These are phyloP conservation scores for Penicillium sp. DNA, from an alignment of 2,329 filamentous ascomycete genomes.

Conservation along the genomic window DNA sequence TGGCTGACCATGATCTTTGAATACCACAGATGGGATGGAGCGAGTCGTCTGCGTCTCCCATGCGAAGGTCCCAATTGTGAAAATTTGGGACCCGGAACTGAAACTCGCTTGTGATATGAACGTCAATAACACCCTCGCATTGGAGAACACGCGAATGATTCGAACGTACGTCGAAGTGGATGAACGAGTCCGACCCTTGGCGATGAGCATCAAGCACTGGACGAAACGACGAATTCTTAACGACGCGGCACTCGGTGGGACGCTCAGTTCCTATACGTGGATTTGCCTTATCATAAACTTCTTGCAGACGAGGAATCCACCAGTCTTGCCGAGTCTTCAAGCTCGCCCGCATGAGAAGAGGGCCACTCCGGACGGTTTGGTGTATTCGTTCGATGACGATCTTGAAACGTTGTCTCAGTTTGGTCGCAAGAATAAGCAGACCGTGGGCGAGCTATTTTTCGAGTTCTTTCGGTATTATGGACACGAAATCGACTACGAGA, in stretches of 20 bases:
- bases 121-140: slow-evolving; percentile 91
- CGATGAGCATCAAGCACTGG: slow-evolving; percentile 98
- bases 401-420: slow-evolving; percentile 72
- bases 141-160: slow-evolving; percentile 98
- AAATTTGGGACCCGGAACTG: slow-evolving; percentile 95
- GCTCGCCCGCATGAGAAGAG: slow-evolving; percentile 66
- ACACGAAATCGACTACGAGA: slow-evolving; percentile 88
- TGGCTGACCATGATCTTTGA: slow-evolving; percentile 15
- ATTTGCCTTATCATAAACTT: slow-evolving; percentile 98
- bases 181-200: slow-evolving; percentile 82
- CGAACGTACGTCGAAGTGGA: slow-evolving; percentile 95
- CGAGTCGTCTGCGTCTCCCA: slow-evolving; percentile 92
- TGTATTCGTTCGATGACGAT: slow-evolving; percentile 85
- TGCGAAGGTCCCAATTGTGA: slow-evolving; percentile 97
- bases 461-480: slow-evolving; percentile 95
- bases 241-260: slow-evolving; percentile 94
- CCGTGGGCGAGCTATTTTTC: slow-evolving; percentile 83
- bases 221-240: slow-evolving; percentile 90
- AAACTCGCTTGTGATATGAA: slow-evolving; percentile 95
- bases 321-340: slow-evolving; percentile 83
- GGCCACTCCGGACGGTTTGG: slow-evolving; percentile 63
- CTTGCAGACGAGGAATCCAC: slow-evolving; percentile 80
- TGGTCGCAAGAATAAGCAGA: slow-evolving; percentile 78
- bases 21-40: slow-evolving; percentile 82
- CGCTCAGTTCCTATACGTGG: slow-evolving; percentile 97